Base-by-base conservation (phyloP, 2,329 filamentous ascomycete genomes). In the Thermothelomyces thermophilus region DNA sequence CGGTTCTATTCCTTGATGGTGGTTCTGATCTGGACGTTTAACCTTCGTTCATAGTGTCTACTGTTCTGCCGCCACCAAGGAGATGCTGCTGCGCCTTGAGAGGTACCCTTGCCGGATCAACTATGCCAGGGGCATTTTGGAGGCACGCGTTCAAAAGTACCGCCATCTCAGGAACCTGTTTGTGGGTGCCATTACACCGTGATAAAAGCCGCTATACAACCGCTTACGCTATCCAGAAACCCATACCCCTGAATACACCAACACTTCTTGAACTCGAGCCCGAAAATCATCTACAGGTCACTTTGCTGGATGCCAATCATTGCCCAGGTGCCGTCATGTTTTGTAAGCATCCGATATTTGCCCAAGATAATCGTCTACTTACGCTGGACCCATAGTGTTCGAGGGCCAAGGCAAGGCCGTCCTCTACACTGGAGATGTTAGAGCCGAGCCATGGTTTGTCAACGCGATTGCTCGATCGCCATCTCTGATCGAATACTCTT, bases 291-390 rank as follows among this genome's bases (percentile, higher is more conserved):
- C 81, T 96, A 20, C 81, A 83, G 41, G 87, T 95, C 16, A 96
- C 90, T 0, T 73, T 96, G 0, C 79, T 96, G 45, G 86, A 95
- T 69, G 90, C 91, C 1, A 96, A 97, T 60, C 91, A 96, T 63
- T 97, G 91, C 60, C 78, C 85, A 0, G 90, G 91, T 0, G 83
- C 89, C 16, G 88, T 93, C 16, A 95, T 95, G 89, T 96, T 96
- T 62, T 72, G 78, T 81, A 63, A 56, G 76, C 65, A 56, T 75
- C 65, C 2, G 1, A 2, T 13, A 26, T 7, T 3, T 9, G 9
- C 11, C 5, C n/a, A n/a, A n/a, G n/a, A 13, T 0, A 20, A 6
- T 5, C 2, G 22, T 6, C 43, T 54, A 26, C 34, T 42, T 13
- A 42, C 22, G 4, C 16, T 20, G 5, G 1, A 7, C n/a, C n/a